Conservation (phyloP, 106 monocot species). For the Cymbidium sinense region DNA sequence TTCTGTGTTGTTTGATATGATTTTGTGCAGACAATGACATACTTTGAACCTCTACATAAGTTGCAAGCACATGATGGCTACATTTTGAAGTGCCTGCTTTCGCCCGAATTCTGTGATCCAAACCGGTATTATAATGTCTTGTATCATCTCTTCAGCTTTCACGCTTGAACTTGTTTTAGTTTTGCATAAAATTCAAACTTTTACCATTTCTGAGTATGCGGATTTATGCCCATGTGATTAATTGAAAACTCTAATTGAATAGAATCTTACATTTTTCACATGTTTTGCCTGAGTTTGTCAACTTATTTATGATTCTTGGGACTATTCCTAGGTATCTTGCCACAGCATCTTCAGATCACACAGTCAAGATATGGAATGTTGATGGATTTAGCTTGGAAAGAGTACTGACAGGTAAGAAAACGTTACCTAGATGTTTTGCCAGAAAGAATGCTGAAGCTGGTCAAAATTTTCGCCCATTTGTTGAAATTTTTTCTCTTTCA, state of each 20-base stretch:
- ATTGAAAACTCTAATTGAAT: no score
- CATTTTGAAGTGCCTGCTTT: constrained; percentile 93
- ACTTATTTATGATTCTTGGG: neutral
- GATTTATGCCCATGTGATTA: no score
- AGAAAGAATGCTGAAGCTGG: neutral
- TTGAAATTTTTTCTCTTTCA: no score
- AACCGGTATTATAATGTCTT: constrained; percentile 36
- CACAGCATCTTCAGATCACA: constrained; percentile 91
- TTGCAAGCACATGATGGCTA: constrained; percentile 94
- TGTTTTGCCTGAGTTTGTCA: neutral
- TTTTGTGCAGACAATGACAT: constrained; percentile 81
- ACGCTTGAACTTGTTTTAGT: neutral
- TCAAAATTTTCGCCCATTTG: no score
- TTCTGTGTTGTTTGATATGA: neutral
- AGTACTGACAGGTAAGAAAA: constrained; percentile 58
- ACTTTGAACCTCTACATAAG: constrained; percentile 96
- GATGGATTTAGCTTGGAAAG: constrained; percentile 86
- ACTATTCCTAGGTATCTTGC: constrained; percentile 59
- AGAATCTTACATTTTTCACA: neutral
- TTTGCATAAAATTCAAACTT: neutral
- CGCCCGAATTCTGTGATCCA: constrained; percentile 93
- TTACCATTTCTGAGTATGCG: no score
- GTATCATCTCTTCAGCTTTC: neutral
- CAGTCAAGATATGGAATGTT: constrained; percentile 98
- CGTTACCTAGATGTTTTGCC: neutral